These are phyloP conservation scores for Phyllosticta citriasiana DNA, from an alignment of 2,329 filamentous ascomycete genomes.

Conservation along the genomic window DNA sequence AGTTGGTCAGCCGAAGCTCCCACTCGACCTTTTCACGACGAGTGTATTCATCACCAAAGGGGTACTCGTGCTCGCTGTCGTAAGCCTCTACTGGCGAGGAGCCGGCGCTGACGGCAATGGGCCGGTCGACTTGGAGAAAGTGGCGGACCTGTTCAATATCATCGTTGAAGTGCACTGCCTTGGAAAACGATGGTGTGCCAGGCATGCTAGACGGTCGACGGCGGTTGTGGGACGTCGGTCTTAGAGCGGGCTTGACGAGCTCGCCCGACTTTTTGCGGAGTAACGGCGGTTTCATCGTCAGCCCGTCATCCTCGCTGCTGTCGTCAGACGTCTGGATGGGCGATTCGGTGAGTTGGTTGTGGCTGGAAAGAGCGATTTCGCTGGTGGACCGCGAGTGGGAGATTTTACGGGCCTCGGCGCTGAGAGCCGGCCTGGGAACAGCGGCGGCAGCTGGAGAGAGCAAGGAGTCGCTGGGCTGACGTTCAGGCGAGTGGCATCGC, in stretches of 20 bases:
- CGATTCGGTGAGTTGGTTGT: conserved; percentile 27
- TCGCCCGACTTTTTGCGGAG: conserved; percentile 98
- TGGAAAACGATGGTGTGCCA: conserved; percentile 88
- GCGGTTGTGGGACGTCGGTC: conserved; percentile 55
- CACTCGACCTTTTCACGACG: conserved; percentile 55
- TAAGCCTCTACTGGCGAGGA: conserved; percentile 85
- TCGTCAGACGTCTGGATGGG: conserved; percentile 32
- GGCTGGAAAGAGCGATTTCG: conserved; percentile 43
- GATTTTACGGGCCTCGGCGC: conserved; percentile 49
- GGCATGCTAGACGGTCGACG: conserved; percentile 92
- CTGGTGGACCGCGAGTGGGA: conserved; percentile 51
- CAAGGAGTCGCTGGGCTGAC: conserved; percentile 13
- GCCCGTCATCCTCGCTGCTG: conserved; percentile 43
- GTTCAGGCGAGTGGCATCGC: conserved; percentile 47
- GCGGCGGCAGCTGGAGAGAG: conserved; percentile 16
- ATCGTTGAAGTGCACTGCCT: conserved; percentile 97
- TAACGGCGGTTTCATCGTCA: conserved; percentile 69
- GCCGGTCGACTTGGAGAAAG: conserved; percentile 87
- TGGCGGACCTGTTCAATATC: conserved; percentile 93
- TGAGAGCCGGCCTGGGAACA: conserved; percentile 30
- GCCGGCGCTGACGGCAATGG: conserved; percentile 89
- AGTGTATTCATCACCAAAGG: conserved; percentile 54
- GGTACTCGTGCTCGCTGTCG: conserved; percentile 81
- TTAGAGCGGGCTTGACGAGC: conserved; percentile 82
- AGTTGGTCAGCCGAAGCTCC: conserved; percentile 80